These are phyloP conservation scores for Entonaema liquescens DNA, from an alignment of 495 filamentous ascomycete genomes.

Conservation along the genomic window DNA sequence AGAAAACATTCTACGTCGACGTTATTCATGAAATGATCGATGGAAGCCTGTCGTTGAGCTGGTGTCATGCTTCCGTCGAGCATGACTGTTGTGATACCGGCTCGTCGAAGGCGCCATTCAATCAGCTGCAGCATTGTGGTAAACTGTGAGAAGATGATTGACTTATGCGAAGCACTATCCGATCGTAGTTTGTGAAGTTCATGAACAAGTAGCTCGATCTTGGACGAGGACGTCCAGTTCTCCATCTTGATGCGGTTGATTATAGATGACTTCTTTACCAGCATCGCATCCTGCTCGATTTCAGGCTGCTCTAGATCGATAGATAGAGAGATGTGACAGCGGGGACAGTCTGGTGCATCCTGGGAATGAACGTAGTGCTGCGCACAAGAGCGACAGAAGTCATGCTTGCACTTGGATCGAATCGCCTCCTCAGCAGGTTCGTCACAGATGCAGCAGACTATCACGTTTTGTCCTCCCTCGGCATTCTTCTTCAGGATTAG, in stretches of 20 bases:
- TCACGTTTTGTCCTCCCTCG: constrained; percentile 85
- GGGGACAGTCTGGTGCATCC: constrained; percentile 82
- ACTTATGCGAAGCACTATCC: constrained; percentile 91
- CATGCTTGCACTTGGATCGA: constrained; percentile 88
- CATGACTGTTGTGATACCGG: constrained; percentile 97
- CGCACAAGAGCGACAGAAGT: constrained; percentile 92
- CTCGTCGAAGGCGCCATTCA: constrained; percentile 93
- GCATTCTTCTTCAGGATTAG: constrained; percentile 87
- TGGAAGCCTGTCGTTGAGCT: constrained; percentile 87
- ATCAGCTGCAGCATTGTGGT: constrained; percentile 97
- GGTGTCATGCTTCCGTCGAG: constrained; percentile 96
- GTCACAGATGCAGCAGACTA: constrained; percentile 94
- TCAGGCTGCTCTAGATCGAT: constrained; percentile 95
- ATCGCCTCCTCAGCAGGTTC: constrained; percentile 95
- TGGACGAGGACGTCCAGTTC: constrained; percentile 95
- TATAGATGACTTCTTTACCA: constrained; percentile 91
- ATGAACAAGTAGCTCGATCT: constrained; percentile 95
- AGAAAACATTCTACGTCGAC: constrained; percentile 92
- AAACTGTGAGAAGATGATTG: constrained; percentile 97
- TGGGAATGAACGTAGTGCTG: constrained; percentile 83
- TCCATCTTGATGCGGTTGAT: constrained; percentile 98
- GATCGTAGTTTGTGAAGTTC: constrained; percentile 88
- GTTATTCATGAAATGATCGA: constrained; percentile 93
- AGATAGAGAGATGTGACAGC: constrained; percentile 85
- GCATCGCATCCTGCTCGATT: constrained; percentile 83